Evolutionary conservation across 768 basidiomycete species (phyloP).

Genomic region (Boletus reticuloceps): DNA sequence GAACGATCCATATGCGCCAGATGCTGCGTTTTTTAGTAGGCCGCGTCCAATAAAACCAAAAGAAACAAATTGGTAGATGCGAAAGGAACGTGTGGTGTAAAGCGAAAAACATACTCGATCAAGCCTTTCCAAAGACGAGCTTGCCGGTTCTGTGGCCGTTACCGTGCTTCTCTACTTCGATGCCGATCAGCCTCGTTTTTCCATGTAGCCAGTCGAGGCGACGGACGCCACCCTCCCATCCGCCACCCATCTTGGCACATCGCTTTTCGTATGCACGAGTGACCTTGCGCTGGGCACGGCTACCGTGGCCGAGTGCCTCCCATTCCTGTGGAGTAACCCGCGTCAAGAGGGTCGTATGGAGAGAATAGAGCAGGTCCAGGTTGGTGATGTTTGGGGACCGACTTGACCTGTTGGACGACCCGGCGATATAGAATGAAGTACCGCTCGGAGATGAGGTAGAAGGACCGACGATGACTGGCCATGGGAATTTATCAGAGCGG

Average conservation of each 20-base stretch:
- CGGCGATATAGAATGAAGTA: constrained; percentile 26
- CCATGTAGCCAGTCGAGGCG: constrained; percentile 65
- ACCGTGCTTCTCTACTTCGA: constrained; percentile 53
- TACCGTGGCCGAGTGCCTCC: constrained; percentile 55
- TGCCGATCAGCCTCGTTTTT: constrained; percentile 57
- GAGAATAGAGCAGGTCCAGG: constrained; percentile 58
- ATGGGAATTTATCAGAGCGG: constrained; percentile 56
- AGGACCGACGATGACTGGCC: constrained; percentile 52
- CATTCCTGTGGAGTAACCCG: constrained; percentile 66
- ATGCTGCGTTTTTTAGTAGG: not conserved
- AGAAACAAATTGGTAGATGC: not conserved
- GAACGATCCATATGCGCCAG: constrained; percentile 14
- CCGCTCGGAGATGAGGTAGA: constrained; percentile 28
- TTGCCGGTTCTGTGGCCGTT: constrained; percentile 42
- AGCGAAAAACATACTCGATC: constrained; percentile 8
- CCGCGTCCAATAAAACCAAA: constrained; percentile 4
- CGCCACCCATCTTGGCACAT: constrained; percentile 60
- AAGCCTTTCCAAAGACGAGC: constrained; percentile 46
- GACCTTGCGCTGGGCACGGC: constrained; percentile 55
- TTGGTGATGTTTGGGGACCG: constrained; percentile 47
- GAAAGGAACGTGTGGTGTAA: constrained; percentile 6
- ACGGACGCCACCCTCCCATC: constrained; percentile 68
- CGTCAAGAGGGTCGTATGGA: constrained; percentile 53
- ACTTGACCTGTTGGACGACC: constrained; percentile 18
- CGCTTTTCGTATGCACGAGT: constrained; percentile 61